Evolutionary conservation across 768 basidiomycete genomes (phyloP).

Genomic region (Calocybe indica): DNA sequence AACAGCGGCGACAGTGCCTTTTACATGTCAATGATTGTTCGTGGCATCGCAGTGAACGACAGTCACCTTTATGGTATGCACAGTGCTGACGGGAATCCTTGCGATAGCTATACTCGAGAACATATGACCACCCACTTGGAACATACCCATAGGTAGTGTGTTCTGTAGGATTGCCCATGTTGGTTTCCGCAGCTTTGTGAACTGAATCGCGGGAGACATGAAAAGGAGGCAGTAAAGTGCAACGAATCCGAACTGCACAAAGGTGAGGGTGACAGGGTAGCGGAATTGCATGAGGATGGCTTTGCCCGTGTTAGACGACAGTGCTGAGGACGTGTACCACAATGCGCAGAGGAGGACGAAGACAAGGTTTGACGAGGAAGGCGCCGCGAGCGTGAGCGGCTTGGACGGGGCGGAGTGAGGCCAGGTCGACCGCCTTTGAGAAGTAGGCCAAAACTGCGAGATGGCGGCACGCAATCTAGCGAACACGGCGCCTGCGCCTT

Average conservation of each 20-base stretch:
- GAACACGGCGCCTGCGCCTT: slow-evolving; percentile 16
- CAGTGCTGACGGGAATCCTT: slow-evolving; percentile 92
- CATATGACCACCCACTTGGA: slow-evolving; percentile 97
- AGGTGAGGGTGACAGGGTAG: slow-evolving; percentile 94
- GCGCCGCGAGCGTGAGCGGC: slow-evolving; percentile 21
- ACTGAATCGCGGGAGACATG: slow-evolving; percentile 69
- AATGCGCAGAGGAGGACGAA: slow-evolving; percentile 82
- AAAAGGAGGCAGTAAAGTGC: slow-evolving; percentile 79
- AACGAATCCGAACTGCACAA: slow-evolving; percentile 96
- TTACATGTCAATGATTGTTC: not conserved
- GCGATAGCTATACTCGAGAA: slow-evolving; percentile 98
- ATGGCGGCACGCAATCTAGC: slow-evolving; percentile 19
- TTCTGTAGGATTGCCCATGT: slow-evolving; percentile 65
- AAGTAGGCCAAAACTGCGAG: slow-evolving; percentile 17
- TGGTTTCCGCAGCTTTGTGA: slow-evolving; percentile 65
- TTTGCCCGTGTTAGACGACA: slow-evolving; percentile 97
- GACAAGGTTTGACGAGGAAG: slow-evolving; percentile 28
- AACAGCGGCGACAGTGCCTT: slow-evolving; percentile 96
- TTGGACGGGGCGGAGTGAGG: slow-evolving; percentile 17
- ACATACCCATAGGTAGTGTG: slow-evolving; percentile 93
- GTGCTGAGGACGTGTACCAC: slow-evolving; percentile 91
- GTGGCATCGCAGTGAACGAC: not conserved
- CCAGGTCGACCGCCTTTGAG: slow-evolving; percentile 17
- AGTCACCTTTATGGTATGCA: slow-evolving; percentile 96
- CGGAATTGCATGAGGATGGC: slow-evolving; percentile 88